These are phyloP conservation scores for Phytophthora brassicae DNA, from an alignment of 352 stramenopile genomes.

Conservation along the genomic window DNA sequence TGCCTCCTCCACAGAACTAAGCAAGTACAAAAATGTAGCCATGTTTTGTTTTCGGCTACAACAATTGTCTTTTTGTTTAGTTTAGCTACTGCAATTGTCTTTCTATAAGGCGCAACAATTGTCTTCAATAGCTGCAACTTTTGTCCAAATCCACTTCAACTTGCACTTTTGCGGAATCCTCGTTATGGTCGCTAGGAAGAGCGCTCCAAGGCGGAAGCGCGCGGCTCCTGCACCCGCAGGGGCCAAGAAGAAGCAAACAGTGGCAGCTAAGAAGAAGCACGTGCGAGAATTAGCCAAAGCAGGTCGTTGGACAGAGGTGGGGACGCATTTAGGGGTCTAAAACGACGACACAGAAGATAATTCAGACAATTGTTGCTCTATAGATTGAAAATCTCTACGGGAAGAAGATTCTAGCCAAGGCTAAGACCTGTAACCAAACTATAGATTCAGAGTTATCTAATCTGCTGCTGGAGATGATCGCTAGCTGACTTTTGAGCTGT, in stretches of 20 bases:
- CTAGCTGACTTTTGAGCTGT: neutral
- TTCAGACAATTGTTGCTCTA: neutral
- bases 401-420: constrained; percentile 69
- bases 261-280: constrained; percentile 73
- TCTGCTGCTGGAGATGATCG: neutral
- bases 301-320: constrained; percentile 54
- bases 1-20: constrained; percentile 25
- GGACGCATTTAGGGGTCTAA: neutral
- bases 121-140: neutral
- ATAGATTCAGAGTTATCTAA: neutral
- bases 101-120: too few species aligned
- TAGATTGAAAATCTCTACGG: constrained; percentile 71
- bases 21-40: constrained; percentile 19
- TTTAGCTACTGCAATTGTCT: too few species aligned
- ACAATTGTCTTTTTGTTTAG: neutral
- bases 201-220: constrained; percentile 17
- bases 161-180: constrained; percentile 20
- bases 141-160: constrained; percentile 12
- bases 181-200: constrained; percentile 26
- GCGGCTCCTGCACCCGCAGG: neutral
- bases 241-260: constrained; percentile 32
- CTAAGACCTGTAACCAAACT: constrained; percentile 52
- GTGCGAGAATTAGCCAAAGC: constrained; percentile 66
- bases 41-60: constrained; percentile 7
- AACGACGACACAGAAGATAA: neutral